Evolutionary conservation across 2,329 filamentous ascomycete species (phyloP).

Genomic region (Exophiala sideris): DNA sequence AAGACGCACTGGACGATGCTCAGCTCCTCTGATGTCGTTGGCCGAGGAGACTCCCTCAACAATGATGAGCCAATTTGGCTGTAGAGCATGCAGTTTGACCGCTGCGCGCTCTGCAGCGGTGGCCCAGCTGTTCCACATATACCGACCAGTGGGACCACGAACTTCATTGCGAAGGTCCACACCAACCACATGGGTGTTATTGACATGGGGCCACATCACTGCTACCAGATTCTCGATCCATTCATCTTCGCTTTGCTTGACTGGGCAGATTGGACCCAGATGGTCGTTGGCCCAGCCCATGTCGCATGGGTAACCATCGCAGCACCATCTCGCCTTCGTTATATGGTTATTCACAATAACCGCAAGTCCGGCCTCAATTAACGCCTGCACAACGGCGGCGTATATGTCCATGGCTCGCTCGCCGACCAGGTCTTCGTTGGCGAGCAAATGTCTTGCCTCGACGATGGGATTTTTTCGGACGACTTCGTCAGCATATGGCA

Average conservation of each 20-base stretch:
- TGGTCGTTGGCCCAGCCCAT: constrained; percentile 65
- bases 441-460: constrained; percentile 49
- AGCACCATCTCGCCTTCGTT: constrained; percentile 66
- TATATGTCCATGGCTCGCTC: constrained; percentile 59
- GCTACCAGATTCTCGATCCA: constrained; percentile 66
- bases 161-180: constrained; percentile 68
- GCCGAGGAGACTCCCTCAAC: constrained; percentile 66
- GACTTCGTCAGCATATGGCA: constrained; percentile 68
- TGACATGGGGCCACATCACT: constrained; percentile 58
- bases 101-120: constrained; percentile 61
- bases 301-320: constrained; percentile 65
- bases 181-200: constrained; percentile 62
- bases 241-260: constrained; percentile 61
- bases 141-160: constrained; percentile 65
- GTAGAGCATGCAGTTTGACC: constrained; percentile 58
- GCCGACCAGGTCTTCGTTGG: constrained; percentile 60
- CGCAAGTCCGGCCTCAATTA: constrained; percentile 61
- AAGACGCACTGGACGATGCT: constrained; percentile 55
- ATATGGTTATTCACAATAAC: constrained; percentile 71
- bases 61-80: constrained; percentile 63
- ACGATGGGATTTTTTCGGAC: constrained; percentile 59
- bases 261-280: constrained; percentile 57
- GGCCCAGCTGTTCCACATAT: constrained; percentile 64
- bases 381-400: constrained; percentile 55
- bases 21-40: constrained; percentile 61